Conservation (phyloP, 805 yeast genomes). For the Maudiozyma turicensis region DNA sequence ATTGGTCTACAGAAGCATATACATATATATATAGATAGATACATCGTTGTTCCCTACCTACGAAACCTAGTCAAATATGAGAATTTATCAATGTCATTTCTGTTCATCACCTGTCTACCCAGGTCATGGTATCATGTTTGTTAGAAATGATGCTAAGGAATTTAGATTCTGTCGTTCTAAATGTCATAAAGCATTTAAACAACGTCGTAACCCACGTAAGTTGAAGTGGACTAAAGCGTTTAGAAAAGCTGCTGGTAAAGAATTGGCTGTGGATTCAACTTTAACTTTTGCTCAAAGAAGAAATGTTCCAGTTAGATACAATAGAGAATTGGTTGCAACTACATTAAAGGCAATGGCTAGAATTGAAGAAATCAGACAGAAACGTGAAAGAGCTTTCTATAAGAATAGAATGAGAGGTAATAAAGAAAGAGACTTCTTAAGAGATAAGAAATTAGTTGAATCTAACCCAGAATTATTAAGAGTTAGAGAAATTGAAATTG, state of each 20-base stretch:
- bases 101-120: constrained; percentile 96
- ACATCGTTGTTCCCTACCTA: not conserved
- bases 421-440: constrained; percentile 72
- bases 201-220: constrained; percentile 97
- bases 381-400: constrained; percentile 96
- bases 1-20: not conserved
- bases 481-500: constrained; percentile 87
- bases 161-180: constrained; percentile 96
- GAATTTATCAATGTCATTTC: constrained; percentile 87
- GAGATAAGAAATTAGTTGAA: constrained; percentile 84
- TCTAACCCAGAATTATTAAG: constrained; percentile 80
- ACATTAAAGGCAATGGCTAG: constrained; percentile 93
- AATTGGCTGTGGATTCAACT: constrained; percentile 93
- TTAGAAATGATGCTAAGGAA: constrained; percentile 96
- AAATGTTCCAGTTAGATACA: constrained; percentile 95
- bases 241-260: constrained; percentile 98
- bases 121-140: constrained; percentile 93
- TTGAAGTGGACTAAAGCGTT: constrained; percentile 98
- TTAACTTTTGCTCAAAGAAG: constrained; percentile 94
- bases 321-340: constrained; percentile 89
- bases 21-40: not conserved
- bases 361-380: constrained; percentile 90
- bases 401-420: constrained; percentile 99
- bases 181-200: constrained; percentile 95
- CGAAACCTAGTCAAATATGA: constrained; percentile 33